These are phyloP conservation scores for Endoconidiophora laricicola DNA, from an alignment of 2,329 filamentous ascomycete species.

Conservation along the genomic window DNA sequence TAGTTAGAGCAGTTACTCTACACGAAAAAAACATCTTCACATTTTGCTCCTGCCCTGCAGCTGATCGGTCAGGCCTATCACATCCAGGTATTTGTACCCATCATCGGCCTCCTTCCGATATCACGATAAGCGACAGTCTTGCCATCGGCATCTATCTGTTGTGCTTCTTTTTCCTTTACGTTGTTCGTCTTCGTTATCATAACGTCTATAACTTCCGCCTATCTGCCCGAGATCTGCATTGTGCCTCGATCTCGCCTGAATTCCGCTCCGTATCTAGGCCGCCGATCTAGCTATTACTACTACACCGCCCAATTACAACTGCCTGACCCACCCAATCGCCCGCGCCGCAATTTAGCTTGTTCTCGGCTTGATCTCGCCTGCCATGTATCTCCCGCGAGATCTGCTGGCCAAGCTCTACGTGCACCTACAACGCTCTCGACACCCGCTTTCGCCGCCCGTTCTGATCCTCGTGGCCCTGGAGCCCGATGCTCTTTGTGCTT, in stretches of 20 bases:
- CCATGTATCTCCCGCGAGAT: constrained; percentile 87
- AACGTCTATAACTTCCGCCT: too few species aligned
- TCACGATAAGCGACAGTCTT: too few species aligned
- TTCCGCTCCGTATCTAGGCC: neutral
- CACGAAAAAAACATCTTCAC: too few species aligned
- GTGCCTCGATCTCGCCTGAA: neutral
- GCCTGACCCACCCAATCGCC: neutral
- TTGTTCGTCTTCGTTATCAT: too few species aligned
- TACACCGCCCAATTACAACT: neutral
- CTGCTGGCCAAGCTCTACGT: constrained; percentile 83
- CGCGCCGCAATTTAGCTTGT: neutral
- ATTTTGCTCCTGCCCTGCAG: too few species aligned
- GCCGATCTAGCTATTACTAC: neutral
- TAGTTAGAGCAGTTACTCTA: too few species aligned
- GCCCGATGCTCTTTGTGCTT: constrained; percentile 87
- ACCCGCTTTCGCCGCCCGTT: constrained; percentile 81
- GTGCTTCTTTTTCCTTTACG: too few species aligned
- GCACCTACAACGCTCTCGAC: constrained; percentile 70
- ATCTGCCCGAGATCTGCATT: too few species aligned
- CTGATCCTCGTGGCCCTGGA: constrained; percentile 86
- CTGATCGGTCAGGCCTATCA: too few species aligned
- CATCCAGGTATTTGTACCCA: too few species aligned
- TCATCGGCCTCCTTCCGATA: too few species aligned
- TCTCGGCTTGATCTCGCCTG: constrained; percentile 11
- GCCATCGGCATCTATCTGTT: too few species aligned